Evolutionary conservation across 2,329 filamentous ascomycete genomes (phyloP), one percentile per base, ranked within the genome.

Genomic region (Colletotrichum navitas): DNA sequence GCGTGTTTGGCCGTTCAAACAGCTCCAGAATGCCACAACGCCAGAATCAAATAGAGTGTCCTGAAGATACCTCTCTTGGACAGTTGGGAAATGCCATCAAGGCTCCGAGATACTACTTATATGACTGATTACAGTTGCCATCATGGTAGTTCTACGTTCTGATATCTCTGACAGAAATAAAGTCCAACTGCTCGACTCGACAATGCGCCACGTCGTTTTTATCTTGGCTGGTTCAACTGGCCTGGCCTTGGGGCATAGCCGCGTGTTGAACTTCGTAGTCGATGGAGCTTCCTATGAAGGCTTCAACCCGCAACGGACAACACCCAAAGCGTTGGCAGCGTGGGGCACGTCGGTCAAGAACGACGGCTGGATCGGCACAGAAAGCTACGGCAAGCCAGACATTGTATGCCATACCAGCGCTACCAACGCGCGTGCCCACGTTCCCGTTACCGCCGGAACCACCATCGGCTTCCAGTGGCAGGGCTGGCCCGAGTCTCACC

Each of bases 321-420:
- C 70, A 45, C 70, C 77, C 16, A 59, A 74, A 47, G 70, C 75
- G 56, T 63, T 81, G 32, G 85, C 88, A 63, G 90, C 85, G 73
- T 91, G 90, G 89, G 83, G 82, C 21, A 85, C 84, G 56, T 78
- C 82, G 7, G 84, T 85, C 47, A 75, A 78, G 1, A 87, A 89
- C 76, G 83, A 86, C 74, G 88, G 88, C 39, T 90, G 85, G 77
- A 81, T 90, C 68, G 78, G 83, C 21, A 84, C 83, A 1, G 75
- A 77, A 51, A 80, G 80, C 69, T 90, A 88, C 79, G 77, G 79
- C 32, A 78, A 78, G 41, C 71, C 83, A 43, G 84, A 90, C 76
- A 90, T 91, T 74, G 88, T 90, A 81, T 91, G 89, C 83, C 90
- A 92, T 83, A 84, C 84, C 78, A 80, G 81, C 54, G 89, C 86